Base-by-base conservation (phyloP, 1,139 yeast genomes). In the Kodamaea sp. region DNA sequence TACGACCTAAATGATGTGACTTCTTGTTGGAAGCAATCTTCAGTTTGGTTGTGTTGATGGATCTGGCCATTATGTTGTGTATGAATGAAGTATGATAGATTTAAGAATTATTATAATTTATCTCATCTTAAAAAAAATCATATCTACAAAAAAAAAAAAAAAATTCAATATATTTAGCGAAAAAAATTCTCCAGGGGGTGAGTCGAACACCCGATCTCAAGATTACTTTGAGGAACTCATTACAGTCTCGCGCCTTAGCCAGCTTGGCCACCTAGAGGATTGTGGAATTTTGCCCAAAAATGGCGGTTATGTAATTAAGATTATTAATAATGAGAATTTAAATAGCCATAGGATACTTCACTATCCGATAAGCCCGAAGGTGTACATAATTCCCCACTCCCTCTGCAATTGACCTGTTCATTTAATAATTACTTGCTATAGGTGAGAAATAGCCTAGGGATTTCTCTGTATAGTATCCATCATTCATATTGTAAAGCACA, bases 121-220 rank as follows among this genome's bases (percentile, higher is more conserved):
- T 36, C 41, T 33, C 44, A 41, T 41, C 44, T 12, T 8, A 15
- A 41, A 40, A n/a, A 15, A 15, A 34, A 27, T n/a, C 31, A 32
- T 15, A 24, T 24, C 25, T n/a, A 4, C 28, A 26, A 26, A 26
- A 26, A n/a, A 26, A 26, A n/a, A n/a, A n/a, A 10, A 26, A 26
- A 10, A 26, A 26, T n/a, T n/a, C 28, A 26, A n/a, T 26, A 4
- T n/a, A 26, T 26, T 26, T 26, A n/a, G 20, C 3, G 20, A 65
- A 60, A 54, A 15, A 15, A 62, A 60, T 48, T 80, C 85, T 79
- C 85, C 80, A 75, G 84, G 81, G 84, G 81, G 85, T 74, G 85
- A 79, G 78, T 80, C 84, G 86, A 80, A 80, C 86, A 74, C 85
- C 82, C 84, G 86, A 78, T 79, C 84, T 78, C 82, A 78, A 79